Conservation (phyloP, 129 eudicot species). For the Escallonia herrerae region DNA sequence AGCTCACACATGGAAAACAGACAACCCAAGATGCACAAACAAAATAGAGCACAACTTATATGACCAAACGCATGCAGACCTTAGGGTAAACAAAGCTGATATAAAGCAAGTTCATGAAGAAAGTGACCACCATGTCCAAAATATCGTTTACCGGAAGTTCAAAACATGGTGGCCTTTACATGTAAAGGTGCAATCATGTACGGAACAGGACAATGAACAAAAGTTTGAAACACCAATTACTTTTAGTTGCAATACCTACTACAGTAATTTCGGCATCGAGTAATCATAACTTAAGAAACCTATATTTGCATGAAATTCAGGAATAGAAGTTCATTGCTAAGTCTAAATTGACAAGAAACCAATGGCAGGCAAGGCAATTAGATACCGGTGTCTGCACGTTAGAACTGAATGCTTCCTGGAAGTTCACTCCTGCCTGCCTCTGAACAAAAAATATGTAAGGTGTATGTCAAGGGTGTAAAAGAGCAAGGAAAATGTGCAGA, state of each 20-base stretch:
- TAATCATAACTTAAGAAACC: neutral
- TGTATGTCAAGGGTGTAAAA: neutral
- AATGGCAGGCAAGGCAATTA: neutral
- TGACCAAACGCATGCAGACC: too few relatives aligned
- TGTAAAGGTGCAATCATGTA: neutral
- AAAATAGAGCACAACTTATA: too few relatives aligned
- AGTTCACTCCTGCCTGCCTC: conserved; percentile 45
- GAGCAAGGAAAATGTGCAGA: neutral
- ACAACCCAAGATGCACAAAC: too few relatives aligned
- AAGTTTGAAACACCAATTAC: neutral
- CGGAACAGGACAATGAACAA: neutral
- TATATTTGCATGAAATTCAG: too few relatives aligned
- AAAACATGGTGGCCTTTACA: neutral
- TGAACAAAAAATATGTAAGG: conserved; percentile 1
- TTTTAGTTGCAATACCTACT: too few relatives aligned
- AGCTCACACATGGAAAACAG: too few relatives aligned
- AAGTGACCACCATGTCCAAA: too few relatives aligned
- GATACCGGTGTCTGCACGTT: conserved; percentile 41
- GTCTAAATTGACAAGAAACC: neutral
- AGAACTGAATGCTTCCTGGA: conserved; percentile 41
- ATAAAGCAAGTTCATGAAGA: too few relatives aligned
- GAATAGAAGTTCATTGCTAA: too few relatives aligned
- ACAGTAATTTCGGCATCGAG: neutral
- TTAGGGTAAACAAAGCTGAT: too few relatives aligned
- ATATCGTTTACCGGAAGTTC: too few relatives aligned